These are phyloP conservation scores for Lodderomyces pseudojiufengensis DNA, from an alignment of 1,139 yeast genomes.

Conservation along the genomic window DNA sequence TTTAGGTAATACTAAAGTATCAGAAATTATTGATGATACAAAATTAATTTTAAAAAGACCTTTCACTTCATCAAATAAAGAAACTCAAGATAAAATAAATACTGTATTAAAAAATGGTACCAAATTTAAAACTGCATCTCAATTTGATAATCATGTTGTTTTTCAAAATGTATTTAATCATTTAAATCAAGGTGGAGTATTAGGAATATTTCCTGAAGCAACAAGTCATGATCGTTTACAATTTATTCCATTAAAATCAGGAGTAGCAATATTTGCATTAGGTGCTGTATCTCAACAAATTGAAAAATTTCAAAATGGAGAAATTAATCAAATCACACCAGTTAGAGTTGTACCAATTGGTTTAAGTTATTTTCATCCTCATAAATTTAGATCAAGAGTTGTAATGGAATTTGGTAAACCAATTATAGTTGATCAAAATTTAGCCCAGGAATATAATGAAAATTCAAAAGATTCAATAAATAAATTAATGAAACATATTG, in stretches of 20 bases:
- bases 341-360: conserved; percentile 46
- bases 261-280: conserved; percentile 49
- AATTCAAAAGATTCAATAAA: conserved; percentile 63
- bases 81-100: conserved; percentile 27
- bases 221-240: conserved; percentile 42
- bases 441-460: conserved; percentile 32
- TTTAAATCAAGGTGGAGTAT: conserved; percentile 51
- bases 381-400: conserved; percentile 44
- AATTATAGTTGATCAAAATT: conserved; percentile 31
- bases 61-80: conserved; percentile 29
- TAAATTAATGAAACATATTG: conserved; percentile 62
- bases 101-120: conserved; percentile 46
- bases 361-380: conserved; percentile 45
- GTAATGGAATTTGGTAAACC: conserved; percentile 48
- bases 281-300: conserved; percentile 37
- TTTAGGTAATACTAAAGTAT: conserved; percentile 57
- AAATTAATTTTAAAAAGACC: conserved; percentile 49
- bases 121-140: conserved; percentile 54
- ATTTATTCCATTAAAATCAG: conserved; percentile 42
- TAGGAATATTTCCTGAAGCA: conserved; percentile 70
- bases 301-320: conserved; percentile 2
- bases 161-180: conserved; percentile 64
- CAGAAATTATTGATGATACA: conserved; percentile 50
- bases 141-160: conserved; percentile 56
- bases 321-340: conserved; percentile 21